Conservation (phyloP, 371 early-diverging fungal genomes). For the Mucor piriformis region DNA sequence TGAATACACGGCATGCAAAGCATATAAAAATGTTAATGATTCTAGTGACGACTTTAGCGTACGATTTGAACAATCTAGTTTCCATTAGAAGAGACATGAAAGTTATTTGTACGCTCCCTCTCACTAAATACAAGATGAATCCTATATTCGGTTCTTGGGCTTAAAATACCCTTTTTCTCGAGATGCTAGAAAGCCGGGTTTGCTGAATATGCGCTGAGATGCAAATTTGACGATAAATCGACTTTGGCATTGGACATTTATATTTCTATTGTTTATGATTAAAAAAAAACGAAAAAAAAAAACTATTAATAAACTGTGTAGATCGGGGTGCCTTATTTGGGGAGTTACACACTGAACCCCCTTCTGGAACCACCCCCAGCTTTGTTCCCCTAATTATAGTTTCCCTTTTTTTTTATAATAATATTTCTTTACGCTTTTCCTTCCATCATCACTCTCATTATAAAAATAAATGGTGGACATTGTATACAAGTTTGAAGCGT, state of each 20-base stretch:
- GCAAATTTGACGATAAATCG: constrained; percentile 42
- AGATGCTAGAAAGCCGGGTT: constrained; percentile 42
- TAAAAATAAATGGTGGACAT: constrained; percentile 44
- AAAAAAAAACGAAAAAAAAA: constrained; percentile 14
- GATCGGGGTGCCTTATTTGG: constrained; percentile 2
- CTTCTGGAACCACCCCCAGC: background rate
- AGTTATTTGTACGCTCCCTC: constrained; percentile 37
- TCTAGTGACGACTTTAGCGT: constrained; percentile 27
- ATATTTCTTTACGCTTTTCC: constrained; percentile 1
- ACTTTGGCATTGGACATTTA: constrained; percentile 41
- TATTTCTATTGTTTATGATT: background rate
- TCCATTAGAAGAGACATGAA: constrained; percentile 18
- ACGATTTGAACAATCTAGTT: constrained; percentile 18
- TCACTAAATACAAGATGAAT: constrained; percentile 26
- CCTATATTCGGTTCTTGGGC: constrained; percentile 23
- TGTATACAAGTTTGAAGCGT: constrained; percentile 68
- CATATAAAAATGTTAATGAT: no score
- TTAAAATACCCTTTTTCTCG: constrained; percentile 18
- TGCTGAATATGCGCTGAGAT: constrained; percentile 43
- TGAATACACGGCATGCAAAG: no score
- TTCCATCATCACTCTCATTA: constrained; percentile 7
- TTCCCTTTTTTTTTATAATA: background rate
- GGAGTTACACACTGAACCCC: background rate
- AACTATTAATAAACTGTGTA: constrained; percentile 1
- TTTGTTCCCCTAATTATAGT: background rate